Percentiles rank a stretch among this genome's conserved stretches.
Evolutionary conservation across 805 yeast genomes (phyloP).

Genomic region (Maudiozyma turicensis): DNA sequence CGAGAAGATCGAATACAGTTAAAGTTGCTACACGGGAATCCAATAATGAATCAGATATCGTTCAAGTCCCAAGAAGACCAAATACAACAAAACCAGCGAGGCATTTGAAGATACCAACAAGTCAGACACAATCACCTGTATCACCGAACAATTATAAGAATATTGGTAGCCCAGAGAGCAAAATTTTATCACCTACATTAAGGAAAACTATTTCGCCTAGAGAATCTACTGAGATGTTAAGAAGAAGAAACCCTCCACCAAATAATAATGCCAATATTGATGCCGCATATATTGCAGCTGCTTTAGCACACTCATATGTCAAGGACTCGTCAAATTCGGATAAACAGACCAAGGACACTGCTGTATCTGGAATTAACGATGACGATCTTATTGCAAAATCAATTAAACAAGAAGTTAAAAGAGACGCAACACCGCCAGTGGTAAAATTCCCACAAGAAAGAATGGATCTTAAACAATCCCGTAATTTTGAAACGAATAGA

Average conservation of each 20-base stretch:
- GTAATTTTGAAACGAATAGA: background rate
- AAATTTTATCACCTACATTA: too few relatives aligned
- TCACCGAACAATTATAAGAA: too few relatives aligned
- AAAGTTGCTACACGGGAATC: background rate
- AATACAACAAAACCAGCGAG: background rate
- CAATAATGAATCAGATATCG: background rate
- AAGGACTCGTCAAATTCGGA: conserved; percentile 5
- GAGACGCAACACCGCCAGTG: background rate
- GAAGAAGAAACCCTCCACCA: background rate
- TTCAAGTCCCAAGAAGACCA: background rate
- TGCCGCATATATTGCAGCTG: conserved; percentile 16
- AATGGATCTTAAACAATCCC: background rate
- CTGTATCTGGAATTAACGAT: background rate
- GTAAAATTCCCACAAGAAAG: background rate
- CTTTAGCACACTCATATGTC: conserved; percentile 15
- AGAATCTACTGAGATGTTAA: background rate
- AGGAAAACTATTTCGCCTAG: background rate
- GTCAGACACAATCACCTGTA: background rate
- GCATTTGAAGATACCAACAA: background rate
- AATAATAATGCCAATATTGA: background rate
- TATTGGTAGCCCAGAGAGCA: too few relatives aligned
- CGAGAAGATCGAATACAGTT: background rate
- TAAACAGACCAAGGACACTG: background rate
- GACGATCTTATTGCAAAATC: background rate
- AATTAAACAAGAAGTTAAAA: background rate